Base-by-base conservation (phyloP, 2,329 filamentous ascomycete genomes). In the Ascochyta koolunga region DNA sequence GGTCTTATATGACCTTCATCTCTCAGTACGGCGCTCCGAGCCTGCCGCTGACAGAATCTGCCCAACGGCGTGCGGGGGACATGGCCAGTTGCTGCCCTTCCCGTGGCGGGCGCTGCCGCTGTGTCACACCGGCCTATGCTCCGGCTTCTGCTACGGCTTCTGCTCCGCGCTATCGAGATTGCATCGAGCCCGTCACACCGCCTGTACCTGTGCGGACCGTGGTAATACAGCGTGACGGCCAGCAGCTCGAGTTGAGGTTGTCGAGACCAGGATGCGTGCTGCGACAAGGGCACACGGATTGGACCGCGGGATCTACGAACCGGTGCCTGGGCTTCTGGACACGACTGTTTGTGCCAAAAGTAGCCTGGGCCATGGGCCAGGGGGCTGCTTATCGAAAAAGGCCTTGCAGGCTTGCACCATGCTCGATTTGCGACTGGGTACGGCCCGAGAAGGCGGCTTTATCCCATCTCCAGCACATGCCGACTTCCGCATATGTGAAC, bases 241-340 rank as follows among this genome's bases (percentile, higher is more conserved):
- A 57, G 27, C 40, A 48, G 29, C 38, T 46, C 36, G 25, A 42
- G 22, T 43, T 41, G 40, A 18, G 49, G 40, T 44, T 40, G 15
- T 45, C 47, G 18, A 42, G 45, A 54, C 56, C 42, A 53, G 54
- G 54, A 44, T 56, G 44, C 31, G 16, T 47, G 36, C 51, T 50
- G 45, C 51, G 45, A 54, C 51, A 40, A 53, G 51, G 51, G 51
- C 45, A 54, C 45, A 32, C 60, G 69, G 68, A 68, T 65, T 69
- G 64, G 61, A 68, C 65, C 67, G 70, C 70, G 66, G 65, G 70
- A 74, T 74, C 71, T 71, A 66, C 70, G 66, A 74, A 73, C 70
- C 66, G 65, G 65, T 70, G 66, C 67, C 65, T 65, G 66, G 65
- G 65, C 65, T 60, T 66, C 59, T 64, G 60, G 59, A 68, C 67